Percentiles rank a stretch among this genome's conserved stretches.
These are phyloP conservation scores for Colletotrichum ledebouriae DNA, from an alignment of 2,329 filamentous ascomycete species.

Conservation along the genomic window DNA sequence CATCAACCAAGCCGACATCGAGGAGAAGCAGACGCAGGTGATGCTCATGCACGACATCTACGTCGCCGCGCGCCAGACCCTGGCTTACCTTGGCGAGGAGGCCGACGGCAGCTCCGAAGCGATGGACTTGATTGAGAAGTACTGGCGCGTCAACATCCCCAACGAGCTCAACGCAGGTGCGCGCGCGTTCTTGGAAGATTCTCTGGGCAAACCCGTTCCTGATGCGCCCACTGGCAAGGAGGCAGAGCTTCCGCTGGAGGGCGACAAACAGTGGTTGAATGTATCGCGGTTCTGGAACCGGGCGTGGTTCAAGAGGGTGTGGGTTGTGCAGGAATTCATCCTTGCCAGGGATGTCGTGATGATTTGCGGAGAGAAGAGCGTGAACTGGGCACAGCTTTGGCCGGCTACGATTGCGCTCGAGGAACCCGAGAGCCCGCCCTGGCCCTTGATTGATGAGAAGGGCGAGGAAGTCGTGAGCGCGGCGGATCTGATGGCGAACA, in stretches of 20 bases:
- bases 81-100: constrained; percentile 49
- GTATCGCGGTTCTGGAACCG: constrained; percentile 42
- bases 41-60: constrained; percentile 44
- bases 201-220: constrained; percentile 19
- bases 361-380: constrained; percentile 45
- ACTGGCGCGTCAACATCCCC: constrained; percentile 36
- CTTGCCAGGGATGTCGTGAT: constrained; percentile 44
- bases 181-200: constrained; percentile 30
- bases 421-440: constrained; percentile 38
- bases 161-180: constrained; percentile 36
- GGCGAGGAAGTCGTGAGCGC: constrained; percentile 35
- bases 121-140: constrained; percentile 34
- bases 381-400: constrained; percentile 34
- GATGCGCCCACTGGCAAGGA: constrained; percentile 25
- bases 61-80: constrained; percentile 42
- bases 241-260: constrained; percentile 28
- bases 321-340: constrained; percentile 49
- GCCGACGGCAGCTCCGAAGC: constrained; percentile 37
- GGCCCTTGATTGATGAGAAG: constrained; percentile 32
- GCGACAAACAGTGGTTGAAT: constrained; percentile 30
- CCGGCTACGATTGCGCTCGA: constrained; percentile 37
- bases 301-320: constrained; percentile 48
- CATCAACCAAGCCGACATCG: constrained; percentile 43
- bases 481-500: constrained; percentile 39
- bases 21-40: constrained; percentile 43